Evolutionary conservation across 148 eudicot species (phyloP).

Genomic region (Cornus controversa): DNA sequence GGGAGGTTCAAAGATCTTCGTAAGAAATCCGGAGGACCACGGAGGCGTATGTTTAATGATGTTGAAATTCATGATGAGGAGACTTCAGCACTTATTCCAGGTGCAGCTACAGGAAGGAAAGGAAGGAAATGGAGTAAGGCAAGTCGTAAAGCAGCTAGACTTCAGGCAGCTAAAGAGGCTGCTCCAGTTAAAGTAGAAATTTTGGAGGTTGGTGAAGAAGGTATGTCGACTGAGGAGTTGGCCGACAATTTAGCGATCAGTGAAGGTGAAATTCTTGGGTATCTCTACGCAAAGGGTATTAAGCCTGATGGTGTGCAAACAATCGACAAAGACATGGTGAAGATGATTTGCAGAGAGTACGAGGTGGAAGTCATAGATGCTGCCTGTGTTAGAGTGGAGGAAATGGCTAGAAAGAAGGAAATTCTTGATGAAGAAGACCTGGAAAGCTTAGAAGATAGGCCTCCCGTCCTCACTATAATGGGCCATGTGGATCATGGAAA

Average conservation of each 20-base stretch:
- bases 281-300: constrained; percentile 73
- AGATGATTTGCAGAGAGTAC: constrained; percentile 84
- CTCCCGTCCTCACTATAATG: constrained; percentile 97
- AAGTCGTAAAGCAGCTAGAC: constrained; percentile 88
- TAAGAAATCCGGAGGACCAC: constrained; percentile 60
- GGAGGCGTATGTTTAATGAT: constrained; percentile 57
- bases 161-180: constrained; percentile 86
- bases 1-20: constrained; percentile 69
- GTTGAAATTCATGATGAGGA: constrained; percentile 70
- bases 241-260: constrained; percentile 82
- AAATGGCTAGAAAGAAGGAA: constrained; percentile 90
- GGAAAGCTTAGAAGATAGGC: constrained; percentile 80
- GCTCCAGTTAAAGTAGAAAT: constrained; percentile 91
- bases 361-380: constrained; percentile 87
- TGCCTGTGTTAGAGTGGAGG: constrained; percentile 54
- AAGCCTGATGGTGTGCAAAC: constrained; percentile 80
- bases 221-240: constrained; percentile 81
- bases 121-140: constrained; percentile 96
- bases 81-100: constrained; percentile 65
- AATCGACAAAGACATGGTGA: constrained; percentile 86
- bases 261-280: constrained; percentile 92
- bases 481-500: constrained; percentile 99
- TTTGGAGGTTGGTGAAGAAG: constrained; percentile 85
- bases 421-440: constrained; percentile 81
- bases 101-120: constrained; percentile 55